Evolutionary conservation across 331 rosid species (phyloP).

Genomic region (Cydonia oblonga): DNA sequence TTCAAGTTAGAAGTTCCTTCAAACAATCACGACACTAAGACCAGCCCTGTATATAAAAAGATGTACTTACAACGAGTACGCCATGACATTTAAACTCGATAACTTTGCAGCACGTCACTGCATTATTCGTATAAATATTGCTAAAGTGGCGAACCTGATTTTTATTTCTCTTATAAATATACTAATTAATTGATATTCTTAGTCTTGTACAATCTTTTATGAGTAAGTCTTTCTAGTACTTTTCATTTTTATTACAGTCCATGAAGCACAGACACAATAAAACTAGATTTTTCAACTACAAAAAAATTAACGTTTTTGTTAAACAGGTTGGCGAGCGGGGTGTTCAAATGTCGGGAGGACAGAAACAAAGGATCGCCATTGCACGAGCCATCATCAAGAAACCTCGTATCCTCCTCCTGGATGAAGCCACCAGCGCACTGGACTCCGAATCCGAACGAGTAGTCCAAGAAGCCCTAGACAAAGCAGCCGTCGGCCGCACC

Average conservation of each 20-base stretch:
- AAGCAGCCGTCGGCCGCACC: conserved; percentile 67
- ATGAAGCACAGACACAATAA: not conserved
- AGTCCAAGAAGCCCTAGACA: conserved; percentile 75
- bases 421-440: conserved; percentile 82
- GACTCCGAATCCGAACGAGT: conserved; percentile 70
- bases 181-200: not conserved
- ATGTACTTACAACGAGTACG: not conserved
- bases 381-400: conserved; percentile 65
- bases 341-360: conserved; percentile 89
- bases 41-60: not conserved
- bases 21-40: not conserved
- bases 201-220: too few relatives aligned
- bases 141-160: too few relatives aligned
- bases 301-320: not conserved
- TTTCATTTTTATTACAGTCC: not conserved
- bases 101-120: too few relatives aligned
- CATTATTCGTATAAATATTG: too few relatives aligned
- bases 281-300: not conserved
- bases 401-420: conserved; percentile 56
- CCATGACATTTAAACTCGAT: not conserved
- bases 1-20: not conserved
- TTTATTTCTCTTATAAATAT: too few relatives aligned
- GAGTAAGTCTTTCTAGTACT: not conserved
- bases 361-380: conserved; percentile 77
- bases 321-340: conserved; percentile 76